Conservation (phyloP, 139 green algal genomes). For the Coelastrella sp. region DNA sequence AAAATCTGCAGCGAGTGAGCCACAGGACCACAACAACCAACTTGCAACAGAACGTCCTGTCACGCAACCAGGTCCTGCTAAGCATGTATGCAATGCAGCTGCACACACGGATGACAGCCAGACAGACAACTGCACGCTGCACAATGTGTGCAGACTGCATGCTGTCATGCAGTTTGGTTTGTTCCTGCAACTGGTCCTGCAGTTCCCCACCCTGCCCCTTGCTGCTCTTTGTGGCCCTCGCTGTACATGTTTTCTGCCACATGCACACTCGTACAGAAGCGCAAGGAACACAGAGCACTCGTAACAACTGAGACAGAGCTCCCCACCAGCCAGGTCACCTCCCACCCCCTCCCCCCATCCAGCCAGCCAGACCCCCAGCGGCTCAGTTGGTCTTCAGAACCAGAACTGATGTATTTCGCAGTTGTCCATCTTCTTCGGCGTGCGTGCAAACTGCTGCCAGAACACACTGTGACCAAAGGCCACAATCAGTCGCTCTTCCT, state of each 20-base stretch:
- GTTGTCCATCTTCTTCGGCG: constrained; percentile 63
- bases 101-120: not conserved
- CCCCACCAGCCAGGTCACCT: not conserved
- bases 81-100: not conserved
- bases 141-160: not conserved
- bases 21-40: not conserved
- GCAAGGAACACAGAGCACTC: no score
- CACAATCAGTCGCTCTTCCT: constrained; percentile 74
- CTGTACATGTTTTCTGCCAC: not conserved
- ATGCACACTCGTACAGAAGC: not conserved
- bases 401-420: constrained; percentile 66
- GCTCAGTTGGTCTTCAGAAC: not conserved
- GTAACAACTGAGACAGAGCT: not conserved
- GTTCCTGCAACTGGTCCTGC: not conserved
- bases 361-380: no score
- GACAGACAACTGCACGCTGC: not conserved
- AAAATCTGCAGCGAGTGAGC: not conserved
- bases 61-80: not conserved
- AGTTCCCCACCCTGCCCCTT: not conserved
- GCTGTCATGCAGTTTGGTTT: not conserved
- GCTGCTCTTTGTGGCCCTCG: no score
- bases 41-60: not conserved
- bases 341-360: not conserved
- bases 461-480: constrained; percentile 79
- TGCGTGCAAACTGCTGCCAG: constrained; percentile 68